Evolutionary conservation across 2,329 filamentous ascomycete species (phyloP).

Genomic region (Fusarium sp.): DNA sequence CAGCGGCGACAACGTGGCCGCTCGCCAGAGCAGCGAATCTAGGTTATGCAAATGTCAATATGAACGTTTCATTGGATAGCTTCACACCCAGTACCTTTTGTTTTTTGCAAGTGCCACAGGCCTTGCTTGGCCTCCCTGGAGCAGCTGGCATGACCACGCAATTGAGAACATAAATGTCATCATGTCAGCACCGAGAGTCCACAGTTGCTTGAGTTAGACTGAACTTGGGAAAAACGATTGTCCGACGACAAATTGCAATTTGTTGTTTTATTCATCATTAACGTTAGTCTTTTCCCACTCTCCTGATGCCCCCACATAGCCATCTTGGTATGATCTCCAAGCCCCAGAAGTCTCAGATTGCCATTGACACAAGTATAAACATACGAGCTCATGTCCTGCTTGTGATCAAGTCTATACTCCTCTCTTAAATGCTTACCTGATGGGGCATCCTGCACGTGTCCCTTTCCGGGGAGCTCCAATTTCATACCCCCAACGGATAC

Average conservation of each 20-base stretch:
- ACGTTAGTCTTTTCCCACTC: neutral
- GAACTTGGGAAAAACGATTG: neutral
- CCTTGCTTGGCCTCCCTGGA: conserved; percentile 26
- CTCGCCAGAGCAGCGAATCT: conserved; percentile 37
- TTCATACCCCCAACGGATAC: neutral
- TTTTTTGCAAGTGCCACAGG: conserved; percentile 27
- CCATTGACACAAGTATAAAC: neutral
- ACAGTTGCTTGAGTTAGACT: neutral
- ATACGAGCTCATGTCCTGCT: neutral
- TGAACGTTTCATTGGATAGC: neutral
- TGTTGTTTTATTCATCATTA: too few species aligned
- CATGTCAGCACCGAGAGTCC: neutral
- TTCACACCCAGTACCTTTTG: conserved; percentile 20
- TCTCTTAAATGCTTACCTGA: neutral
- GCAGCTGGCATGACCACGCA: neutral
- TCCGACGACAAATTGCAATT: neutral
- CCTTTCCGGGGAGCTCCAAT: neutral
- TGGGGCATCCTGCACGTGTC: neutral
- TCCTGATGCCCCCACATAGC: neutral
- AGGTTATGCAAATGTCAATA: neutral
- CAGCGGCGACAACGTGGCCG: conserved; percentile 34
- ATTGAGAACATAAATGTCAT: neutral
- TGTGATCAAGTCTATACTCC: neutral
- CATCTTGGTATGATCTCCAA: rapidly evolving
- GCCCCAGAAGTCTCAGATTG: neutral